phyloP scores from a whole-genome alignment of 306 rosid genomes.

The Casuarina cunninghamiana region DNA sequence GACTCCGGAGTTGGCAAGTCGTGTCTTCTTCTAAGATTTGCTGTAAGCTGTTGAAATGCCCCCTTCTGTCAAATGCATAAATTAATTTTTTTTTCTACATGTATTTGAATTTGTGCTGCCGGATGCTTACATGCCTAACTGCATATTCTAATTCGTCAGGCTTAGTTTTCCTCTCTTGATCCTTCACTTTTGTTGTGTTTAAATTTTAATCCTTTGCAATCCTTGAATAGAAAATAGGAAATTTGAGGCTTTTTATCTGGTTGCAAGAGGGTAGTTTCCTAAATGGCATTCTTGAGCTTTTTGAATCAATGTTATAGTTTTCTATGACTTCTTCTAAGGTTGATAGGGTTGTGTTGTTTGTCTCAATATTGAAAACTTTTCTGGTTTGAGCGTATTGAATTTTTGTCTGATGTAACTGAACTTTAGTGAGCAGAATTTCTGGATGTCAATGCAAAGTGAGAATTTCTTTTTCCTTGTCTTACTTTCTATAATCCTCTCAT shows the following conservation, averaged over 20 bases:
- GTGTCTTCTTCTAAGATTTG: constrained; percentile 57
- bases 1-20: constrained; percentile 60
- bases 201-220: not conserved
- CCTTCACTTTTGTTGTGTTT: not conserved
- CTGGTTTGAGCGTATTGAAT: not conserved
- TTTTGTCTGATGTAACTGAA: not conserved
- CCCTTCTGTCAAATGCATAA: not conserved
- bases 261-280: not conserved
- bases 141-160: not conserved
- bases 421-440: not conserved
- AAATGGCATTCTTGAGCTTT: not conserved
- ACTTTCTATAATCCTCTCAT: not conserved
- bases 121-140: not conserved
- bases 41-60: constrained; percentile 35
- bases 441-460: not conserved
- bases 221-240: not conserved
- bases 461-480: not conserved
- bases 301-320: not conserved
- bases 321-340: not conserved
- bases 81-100: not conserved
- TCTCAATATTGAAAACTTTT: not conserved
- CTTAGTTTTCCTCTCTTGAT: not conserved
- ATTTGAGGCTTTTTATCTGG: not conserved
- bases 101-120: not conserved
- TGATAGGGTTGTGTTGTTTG: not conserved